Evolutionary conservation across 441 rosid genomes (phyloP).

Genomic region (Mallotus repandus): DNA sequence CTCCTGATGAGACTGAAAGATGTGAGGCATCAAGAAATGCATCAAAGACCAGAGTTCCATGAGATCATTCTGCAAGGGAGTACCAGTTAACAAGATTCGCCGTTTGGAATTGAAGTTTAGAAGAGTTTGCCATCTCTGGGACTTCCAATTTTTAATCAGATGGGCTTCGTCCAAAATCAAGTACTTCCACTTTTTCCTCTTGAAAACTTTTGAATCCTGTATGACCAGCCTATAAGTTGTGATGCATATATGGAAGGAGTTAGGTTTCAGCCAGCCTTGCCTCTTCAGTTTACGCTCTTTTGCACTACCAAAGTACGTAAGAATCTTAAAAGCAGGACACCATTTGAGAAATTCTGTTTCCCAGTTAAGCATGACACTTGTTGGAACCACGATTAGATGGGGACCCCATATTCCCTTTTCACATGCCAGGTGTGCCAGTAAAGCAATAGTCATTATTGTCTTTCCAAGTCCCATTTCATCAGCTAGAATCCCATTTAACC

Average conservation of each 20-base stretch:
- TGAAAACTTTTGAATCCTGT: conserved; percentile 96
- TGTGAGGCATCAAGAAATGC: conserved; percentile 99
- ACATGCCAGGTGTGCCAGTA: conserved; percentile 97
- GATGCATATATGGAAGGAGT: conserved; percentile 95
- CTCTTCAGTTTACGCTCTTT: conserved; percentile 96
- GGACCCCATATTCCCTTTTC: conserved; percentile 99
- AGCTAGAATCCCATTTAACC: conserved; percentile 96
- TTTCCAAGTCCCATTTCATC: conserved; percentile 99
- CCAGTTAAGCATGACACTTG: conserved; percentile 99
- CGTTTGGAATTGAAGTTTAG: conserved; percentile 97
- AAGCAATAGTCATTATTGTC: conserved; percentile 98
- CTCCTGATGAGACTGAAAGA: conserved; percentile 99
- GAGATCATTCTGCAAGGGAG: conserved; percentile 99
- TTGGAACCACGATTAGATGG: conserved; percentile 99
- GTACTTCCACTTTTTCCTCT: conserved; percentile 99
- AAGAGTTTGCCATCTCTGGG: conserved; percentile 99
- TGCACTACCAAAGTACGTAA: conserved; percentile 99
- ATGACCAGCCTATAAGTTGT: conserved; percentile 97
- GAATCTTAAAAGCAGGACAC: conserved; percentile 99
- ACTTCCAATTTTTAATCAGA: conserved; percentile 99
- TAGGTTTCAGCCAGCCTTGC: conserved; percentile 99
- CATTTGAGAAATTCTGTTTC: conserved; percentile 99
- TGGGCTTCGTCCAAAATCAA: conserved; percentile 99
- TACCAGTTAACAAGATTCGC: conserved; percentile 94
- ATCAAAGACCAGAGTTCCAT: conserved; percentile 99